Percentiles rank a stretch among this genome's conserved stretches.
phyloP scores from a whole-genome alignment of 768 basidiomycete species.

The Lactarius sanguifluus region DNA sequence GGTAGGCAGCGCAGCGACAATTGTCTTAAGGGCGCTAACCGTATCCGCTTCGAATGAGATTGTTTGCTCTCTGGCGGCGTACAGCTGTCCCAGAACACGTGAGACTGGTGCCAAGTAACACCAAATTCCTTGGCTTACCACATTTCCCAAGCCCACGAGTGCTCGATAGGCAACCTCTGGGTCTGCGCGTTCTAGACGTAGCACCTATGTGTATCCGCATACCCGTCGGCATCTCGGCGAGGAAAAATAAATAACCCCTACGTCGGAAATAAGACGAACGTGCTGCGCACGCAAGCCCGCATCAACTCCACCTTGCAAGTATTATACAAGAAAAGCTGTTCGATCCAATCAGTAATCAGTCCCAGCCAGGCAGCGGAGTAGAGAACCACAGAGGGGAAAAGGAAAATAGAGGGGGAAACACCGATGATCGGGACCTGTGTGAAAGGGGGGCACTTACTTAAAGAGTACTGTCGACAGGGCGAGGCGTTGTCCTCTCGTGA shows the following conservation, averaged over 20 bases:
- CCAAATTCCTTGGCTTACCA: conserved; percentile 43
- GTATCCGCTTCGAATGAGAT: conserved; percentile 42
- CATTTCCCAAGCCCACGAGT: conserved; percentile 71
- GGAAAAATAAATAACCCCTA: conserved; percentile 33
- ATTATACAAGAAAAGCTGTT: conserved; percentile 65
- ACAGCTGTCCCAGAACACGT: conserved; percentile 42
- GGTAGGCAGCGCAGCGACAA: conserved; percentile 42
- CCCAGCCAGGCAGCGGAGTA: conserved; percentile 12
- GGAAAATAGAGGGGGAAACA: background rate
- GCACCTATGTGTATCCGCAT: conserved; percentile 36
- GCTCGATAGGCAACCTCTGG: conserved; percentile 70
- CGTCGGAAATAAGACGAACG: conserved; percentile 48
- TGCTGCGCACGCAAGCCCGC: conserved; percentile 43
- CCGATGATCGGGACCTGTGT: conserved; percentile 3
- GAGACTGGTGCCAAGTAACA: conserved; percentile 18
- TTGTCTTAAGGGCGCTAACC: conserved; percentile 42
- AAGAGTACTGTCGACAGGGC: conserved; percentile 80
- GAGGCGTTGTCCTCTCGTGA: conserved; percentile 71
- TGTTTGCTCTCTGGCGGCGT: conserved; percentile 44
- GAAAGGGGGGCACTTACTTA: conserved; percentile 61
- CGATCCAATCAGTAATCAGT: conserved; percentile 25
- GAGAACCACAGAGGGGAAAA: conserved; percentile 4
- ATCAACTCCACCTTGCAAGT: conserved; percentile 48
- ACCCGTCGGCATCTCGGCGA: conserved; percentile 14
- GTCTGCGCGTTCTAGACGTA: conserved; percentile 53